A percentile compares a stretch with the other conserved stretches of the same genome.
phyloP scores from a whole-genome alignment of 2,329 filamentous ascomycete species.

The Boeremia exigua region DNA sequence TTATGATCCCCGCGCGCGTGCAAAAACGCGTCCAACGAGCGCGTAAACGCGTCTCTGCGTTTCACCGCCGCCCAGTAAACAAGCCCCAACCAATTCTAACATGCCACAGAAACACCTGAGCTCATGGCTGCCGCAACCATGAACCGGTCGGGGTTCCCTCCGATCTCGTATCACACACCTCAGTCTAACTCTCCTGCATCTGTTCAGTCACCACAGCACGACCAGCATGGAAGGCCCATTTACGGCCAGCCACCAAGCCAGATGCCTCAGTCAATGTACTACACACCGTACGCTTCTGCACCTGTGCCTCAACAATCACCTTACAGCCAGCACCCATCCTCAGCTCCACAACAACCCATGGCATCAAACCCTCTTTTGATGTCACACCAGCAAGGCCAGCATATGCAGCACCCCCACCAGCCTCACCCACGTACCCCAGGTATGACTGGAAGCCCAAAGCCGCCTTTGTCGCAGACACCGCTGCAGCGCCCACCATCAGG shows the following conservation, averaged over 20 bases:
- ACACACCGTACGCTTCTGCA: conserved; percentile 57
- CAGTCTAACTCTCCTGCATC: conserved; percentile 95
- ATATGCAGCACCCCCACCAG: conserved; percentile 51
- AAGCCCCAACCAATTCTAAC: conserved; percentile 52
- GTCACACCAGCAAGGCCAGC: conserved; percentile 56
- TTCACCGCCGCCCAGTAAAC: not conserved
- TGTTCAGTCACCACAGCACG: conserved; percentile 89
- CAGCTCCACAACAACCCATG: conserved; percentile 64
- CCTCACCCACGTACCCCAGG: conserved; percentile 59
- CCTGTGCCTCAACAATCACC: conserved; percentile 62
- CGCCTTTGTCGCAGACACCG: conserved; percentile 55
- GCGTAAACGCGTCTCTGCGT: conserved; percentile 12
- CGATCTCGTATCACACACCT: conserved; percentile 87
- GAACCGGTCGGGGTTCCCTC: conserved; percentile 74
- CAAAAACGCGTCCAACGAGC: conserved; percentile 11
- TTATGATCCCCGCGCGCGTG: not conserved
- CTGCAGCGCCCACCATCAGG: conserved; percentile 65
- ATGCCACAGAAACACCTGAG: conserved; percentile 74
- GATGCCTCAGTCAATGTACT: conserved; percentile 85
- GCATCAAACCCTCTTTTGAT: conserved; percentile 57
- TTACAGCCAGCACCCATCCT: conserved; percentile 62
- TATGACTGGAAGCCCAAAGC: conserved; percentile 66
- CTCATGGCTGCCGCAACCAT: conserved; percentile 72
- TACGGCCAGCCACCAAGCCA: conserved; percentile 82
- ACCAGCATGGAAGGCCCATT: conserved; percentile 81